A percentile compares a stretch with the other conserved stretches of the same genome.
These are phyloP conservation scores for Ustilago xerochloae DNA, from an alignment of 1,284 basidiomycete species.

Conservation along the genomic window DNA sequence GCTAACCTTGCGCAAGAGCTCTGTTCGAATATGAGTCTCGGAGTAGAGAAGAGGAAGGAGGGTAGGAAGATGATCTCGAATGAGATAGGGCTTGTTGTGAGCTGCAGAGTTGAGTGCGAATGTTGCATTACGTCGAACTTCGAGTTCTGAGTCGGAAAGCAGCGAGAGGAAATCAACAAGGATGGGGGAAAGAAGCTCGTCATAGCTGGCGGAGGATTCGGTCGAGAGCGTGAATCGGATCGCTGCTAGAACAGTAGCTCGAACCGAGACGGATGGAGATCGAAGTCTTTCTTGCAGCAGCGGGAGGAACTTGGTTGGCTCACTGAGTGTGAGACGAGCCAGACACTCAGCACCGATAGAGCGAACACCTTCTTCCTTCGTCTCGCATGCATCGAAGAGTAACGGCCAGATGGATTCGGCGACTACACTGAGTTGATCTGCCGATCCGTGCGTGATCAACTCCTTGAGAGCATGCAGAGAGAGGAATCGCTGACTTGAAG, in stretches of 20 bases:
- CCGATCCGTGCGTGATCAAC: conserved; percentile 89
- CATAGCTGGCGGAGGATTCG: conserved; percentile 83
- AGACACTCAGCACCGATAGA: conserved; percentile 97
- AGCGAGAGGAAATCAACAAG: conserved; percentile 90
- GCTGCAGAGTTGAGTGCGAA: conserved; percentile 92
- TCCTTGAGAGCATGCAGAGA: conserved; percentile 94
- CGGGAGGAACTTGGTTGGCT: conserved; percentile 84
- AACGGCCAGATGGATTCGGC: conserved; percentile 91
- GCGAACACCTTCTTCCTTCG: conserved; percentile 84
- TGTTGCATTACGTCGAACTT: conserved; percentile 60
- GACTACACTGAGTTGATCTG: conserved; percentile 82
- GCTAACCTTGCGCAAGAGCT: conserved; percentile 76
- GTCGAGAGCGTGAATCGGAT: conserved; percentile 90
- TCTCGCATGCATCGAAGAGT: conserved; percentile 62
- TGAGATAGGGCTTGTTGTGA: conserved; percentile 89
- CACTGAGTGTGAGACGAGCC: conserved; percentile 90
- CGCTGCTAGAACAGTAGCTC: conserved; percentile 91
- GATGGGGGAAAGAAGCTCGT: conserved; percentile 85
- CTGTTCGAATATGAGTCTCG: conserved; percentile 78
- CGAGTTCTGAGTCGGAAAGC: conserved; percentile 80
- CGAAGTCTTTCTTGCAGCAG: conserved; percentile 75
- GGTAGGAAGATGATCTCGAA: conserved; percentile 81
- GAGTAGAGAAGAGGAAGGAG: conserved; percentile 89
- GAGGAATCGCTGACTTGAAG: conserved; percentile 70
- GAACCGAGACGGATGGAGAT: conserved; percentile 69